Conservation (phyloP, 768 basidiomycete species). For the Sarcodon sp. region DNA sequence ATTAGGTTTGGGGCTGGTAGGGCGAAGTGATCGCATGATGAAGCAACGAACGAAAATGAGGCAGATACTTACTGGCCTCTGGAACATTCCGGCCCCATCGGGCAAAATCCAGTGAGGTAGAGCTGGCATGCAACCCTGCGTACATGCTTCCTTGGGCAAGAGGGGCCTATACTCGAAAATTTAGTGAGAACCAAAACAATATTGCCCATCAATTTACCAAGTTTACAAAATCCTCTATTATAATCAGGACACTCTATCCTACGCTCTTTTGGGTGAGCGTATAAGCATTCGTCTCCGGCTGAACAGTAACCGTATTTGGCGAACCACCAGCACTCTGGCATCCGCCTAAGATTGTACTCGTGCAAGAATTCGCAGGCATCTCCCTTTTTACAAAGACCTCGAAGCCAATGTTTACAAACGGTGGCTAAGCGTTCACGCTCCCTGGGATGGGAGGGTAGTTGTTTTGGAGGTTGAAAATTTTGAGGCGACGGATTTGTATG, state of each 20-base stretch:
- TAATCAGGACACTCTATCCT: constrained; percentile 92
- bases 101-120: constrained; percentile 91
- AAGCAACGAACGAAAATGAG: constrained; percentile 3
- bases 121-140: constrained; percentile 82
- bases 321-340: constrained; percentile 99
- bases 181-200: constrained; percentile 3
- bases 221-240: constrained; percentile 87
- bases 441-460: constrained; percentile 70
- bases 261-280: constrained; percentile 88
- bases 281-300: constrained; percentile 93
- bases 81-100: constrained; percentile 77
- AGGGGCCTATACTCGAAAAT: constrained; percentile 42
- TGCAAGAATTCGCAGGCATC: constrained; percentile 97
- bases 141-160: constrained; percentile 86
- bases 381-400: constrained; percentile 96
- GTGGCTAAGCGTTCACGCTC: constrained; percentile 78
- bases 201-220: constrained; percentile 44
- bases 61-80: constrained; percentile 67
- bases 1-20: constrained; percentile 60
- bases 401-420: constrained; percentile 98
- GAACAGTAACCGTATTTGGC: constrained; percentile 97
- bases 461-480: constrained; percentile 85
- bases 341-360: constrained; percentile 94
- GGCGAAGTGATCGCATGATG: constrained; percentile 1
- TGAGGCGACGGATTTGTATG: constrained; percentile 81